Base-by-base conservation (phyloP, 106 monocot genomes). In the Dendrobium huoshanense region DNA sequence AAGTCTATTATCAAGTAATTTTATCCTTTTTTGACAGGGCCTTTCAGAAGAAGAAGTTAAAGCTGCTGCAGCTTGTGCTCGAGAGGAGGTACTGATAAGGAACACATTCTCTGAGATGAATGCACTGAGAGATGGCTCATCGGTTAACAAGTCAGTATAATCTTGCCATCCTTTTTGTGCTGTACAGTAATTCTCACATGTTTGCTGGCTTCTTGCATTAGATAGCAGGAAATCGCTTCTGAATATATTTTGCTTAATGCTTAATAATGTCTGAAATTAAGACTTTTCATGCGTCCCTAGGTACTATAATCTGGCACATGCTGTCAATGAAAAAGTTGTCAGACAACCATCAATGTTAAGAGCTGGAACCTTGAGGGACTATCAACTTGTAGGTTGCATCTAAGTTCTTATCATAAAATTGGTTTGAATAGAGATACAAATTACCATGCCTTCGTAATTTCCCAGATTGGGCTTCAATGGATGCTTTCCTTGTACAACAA, bases 401-500 rank as follows among this genome's bases (percentile, higher is more conserved):
- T 73, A 15, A 80, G 73, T 55, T 77, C 15, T 70, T 42, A 31
- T 49, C 55, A 77, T 64, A 15, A 59, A 59, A 4, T 54, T 43
- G 43, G 43, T 55, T 67, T 51, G 2, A 42, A 37, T 74, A 45
- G 4, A 10, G 20, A 44, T n/a, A 72, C 67, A 75, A 68, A 45
- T 16, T 76, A 48, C 51, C 24, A 59, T 19, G 19, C 3, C 18
- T 72, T 77, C 78, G 48, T 75, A 72, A 42, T 19, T 47, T 84
- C 84, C 22, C 77, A 98, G 98, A 91, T 98, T 92, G 98, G 98
- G 33, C 82, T 98, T 41, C 95, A 98, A 55, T 98, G 98, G 98
- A 98, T 98, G 98, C 98, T 98, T 84, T 98, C 98, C 19, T 90
- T 98, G 61, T 98, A 98, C 59, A 98, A 98, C 78, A 98, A 95